Evolutionary conservation across 257 asterid species (phyloP).

Genomic region (Rehmannia glutinosa): DNA sequence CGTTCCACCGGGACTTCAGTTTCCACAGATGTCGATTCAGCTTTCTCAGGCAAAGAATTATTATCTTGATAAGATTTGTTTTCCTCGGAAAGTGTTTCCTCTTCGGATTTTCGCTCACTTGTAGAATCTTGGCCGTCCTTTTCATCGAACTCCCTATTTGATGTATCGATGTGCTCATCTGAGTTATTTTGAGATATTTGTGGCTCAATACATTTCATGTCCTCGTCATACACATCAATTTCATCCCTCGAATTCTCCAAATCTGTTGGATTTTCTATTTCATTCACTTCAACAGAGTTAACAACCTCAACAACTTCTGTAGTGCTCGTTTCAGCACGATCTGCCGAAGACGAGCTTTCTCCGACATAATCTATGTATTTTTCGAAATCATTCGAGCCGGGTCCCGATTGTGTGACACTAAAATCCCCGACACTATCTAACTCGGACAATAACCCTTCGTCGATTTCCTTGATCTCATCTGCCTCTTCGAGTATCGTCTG

Average conservation of each 20-base stretch:
- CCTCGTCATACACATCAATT: too few species aligned
- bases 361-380: constrained; percentile 16
- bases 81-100: too few species aligned
- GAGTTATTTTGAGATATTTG: too few species aligned
- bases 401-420: constrained; percentile 23
- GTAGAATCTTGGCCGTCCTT: constrained; percentile 10
- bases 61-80: too few species aligned
- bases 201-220: too few species aligned
- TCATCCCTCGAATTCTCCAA: too few species aligned
- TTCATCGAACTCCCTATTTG: too few species aligned
- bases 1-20: constrained; percentile 4
- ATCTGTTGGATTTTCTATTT: too few species aligned
- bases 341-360: too few species aligned
- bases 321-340: constrained; percentile 11
- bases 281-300: constrained; percentile 17
- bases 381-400: constrained; percentile 23
- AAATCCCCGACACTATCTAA: constrained; percentile 54
- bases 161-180: too few species aligned
- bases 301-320: background rate
- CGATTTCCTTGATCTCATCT: constrained; percentile 44
- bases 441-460: constrained; percentile 43
- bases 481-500: constrained; percentile 36
- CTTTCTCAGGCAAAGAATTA: constrained; percentile 17
- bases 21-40: constrained; percentile 13
- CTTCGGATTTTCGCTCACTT: constrained; percentile 7